Conservation (phyloP, 345 rosid genomes). For the Brassica napus region DNA sequence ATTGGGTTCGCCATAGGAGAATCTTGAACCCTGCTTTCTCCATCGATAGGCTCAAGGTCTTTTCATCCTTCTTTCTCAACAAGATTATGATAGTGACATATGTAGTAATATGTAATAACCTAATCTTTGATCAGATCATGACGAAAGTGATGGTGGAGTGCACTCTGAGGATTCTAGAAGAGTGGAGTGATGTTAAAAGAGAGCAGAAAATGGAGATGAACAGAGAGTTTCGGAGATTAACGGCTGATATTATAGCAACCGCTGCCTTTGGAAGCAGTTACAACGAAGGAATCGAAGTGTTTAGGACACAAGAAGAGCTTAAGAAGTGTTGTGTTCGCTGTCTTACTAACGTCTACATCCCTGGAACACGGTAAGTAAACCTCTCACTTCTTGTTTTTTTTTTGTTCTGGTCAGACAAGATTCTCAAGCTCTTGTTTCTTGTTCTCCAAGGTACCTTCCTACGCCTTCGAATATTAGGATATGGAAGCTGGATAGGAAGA, state of each 20-base stretch:
- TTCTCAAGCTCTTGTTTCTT: conserved; percentile 4
- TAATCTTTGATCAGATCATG: conserved; percentile 23
- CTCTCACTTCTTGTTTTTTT: not conserved
- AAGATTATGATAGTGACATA: not conserved
- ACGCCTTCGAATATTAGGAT: conserved; percentile 41
- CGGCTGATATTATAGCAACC: conserved; percentile 47
- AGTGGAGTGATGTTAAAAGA: conserved; percentile 34
- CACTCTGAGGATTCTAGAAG: conserved; percentile 29
- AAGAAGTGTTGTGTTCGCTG: conserved; percentile 16
- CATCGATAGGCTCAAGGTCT: conserved; percentile 6
- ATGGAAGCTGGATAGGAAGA: conserved; percentile 51
- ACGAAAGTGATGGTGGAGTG: conserved; percentile 35
- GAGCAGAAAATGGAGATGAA: conserved; percentile 17
- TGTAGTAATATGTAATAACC: not conserved
- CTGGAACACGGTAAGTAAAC: conserved; percentile 44
- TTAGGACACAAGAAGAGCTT: conserved; percentile 44
- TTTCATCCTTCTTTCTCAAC: not conserved
- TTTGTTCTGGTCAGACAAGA: conserved; percentile 10
- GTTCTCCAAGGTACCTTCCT: conserved; percentile 46
- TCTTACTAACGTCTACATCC: conserved; percentile 27
- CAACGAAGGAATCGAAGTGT: conserved; percentile 45
- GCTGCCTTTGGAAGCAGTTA: conserved; percentile 54
- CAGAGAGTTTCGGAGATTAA: conserved; percentile 39
- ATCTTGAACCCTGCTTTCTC: conserved; percentile 8
- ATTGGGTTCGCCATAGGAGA: conserved; percentile 1